A percentile compares a stretch with the other conserved stretches of the same genome.
These are phyloP conservation scores for Boletus rubescentipes DNA, from an alignment of 768 basidiomycete genomes.

Conservation along the genomic window DNA sequence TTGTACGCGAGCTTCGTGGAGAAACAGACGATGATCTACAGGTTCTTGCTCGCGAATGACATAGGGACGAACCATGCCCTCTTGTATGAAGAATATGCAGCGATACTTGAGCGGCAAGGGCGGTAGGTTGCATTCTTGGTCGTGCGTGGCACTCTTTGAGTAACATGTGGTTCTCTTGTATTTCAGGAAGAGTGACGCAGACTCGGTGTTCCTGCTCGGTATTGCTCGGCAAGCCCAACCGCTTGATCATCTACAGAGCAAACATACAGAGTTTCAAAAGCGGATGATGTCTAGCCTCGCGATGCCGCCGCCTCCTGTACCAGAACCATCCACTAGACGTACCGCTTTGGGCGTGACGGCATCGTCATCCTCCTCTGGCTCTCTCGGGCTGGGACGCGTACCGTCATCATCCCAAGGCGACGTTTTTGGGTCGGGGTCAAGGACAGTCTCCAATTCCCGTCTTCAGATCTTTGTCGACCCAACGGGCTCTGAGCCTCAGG, in stretches of 20 bases:
- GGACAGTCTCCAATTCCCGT: constrained; percentile 51
- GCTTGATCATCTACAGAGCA: constrained; percentile 72
- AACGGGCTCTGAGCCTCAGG: constrained; percentile 47
- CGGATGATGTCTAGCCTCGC: constrained; percentile 70
- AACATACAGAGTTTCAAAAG: constrained; percentile 86
- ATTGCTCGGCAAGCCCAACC: constrained; percentile 82
- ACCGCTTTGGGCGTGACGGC: constrained; percentile 47
- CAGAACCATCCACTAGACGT: constrained; percentile 40
- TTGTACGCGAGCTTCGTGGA: constrained; percentile 93
- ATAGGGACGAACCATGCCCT: constrained; percentile 80
- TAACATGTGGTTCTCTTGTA: background rate
- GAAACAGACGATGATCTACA: constrained; percentile 82
- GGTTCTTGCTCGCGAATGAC: constrained; percentile 87
- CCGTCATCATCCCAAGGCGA: constrained; percentile 26
- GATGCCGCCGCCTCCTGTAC: constrained; percentile 36
- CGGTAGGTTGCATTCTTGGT: constrained; percentile 53
- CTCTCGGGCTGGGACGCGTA: constrained; percentile 15
- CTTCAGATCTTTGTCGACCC: constrained; percentile 77
- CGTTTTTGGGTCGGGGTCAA: constrained; percentile 32
- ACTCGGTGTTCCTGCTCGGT: constrained; percentile 83
- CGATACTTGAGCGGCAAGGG: constrained; percentile 76
- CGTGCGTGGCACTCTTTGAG: constrained; percentile 29
- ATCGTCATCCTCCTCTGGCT: constrained; percentile 36
- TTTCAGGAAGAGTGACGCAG: constrained; percentile 81
- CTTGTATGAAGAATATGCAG: constrained; percentile 92